Percentiles rank a stretch among this genome's conserved stretches.
Evolutionary conservation across 2,329 filamentous ascomycete species (phyloP).

Genomic region (Phialocephala sp.): DNA sequence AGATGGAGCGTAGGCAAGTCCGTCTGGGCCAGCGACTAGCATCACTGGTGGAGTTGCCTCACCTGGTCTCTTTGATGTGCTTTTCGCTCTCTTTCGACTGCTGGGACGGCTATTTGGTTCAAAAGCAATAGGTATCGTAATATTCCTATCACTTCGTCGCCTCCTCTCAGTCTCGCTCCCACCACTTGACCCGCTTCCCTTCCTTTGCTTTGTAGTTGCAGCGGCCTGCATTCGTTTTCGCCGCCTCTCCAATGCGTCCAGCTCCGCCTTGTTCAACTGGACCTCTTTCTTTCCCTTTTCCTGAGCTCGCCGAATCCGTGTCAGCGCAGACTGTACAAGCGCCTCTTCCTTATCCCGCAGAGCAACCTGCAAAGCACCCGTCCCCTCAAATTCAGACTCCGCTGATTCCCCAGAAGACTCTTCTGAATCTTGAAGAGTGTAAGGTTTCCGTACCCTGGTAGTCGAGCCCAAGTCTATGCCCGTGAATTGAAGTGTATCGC

Average conservation of each 20-base stretch:
- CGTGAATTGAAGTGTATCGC: constrained; percentile 66
- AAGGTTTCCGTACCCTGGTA: constrained; percentile 36
- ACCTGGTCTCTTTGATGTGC: constrained; percentile 44
- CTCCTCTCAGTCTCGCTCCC: constrained; percentile 38
- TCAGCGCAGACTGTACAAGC: constrained; percentile 77
- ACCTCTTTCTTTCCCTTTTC: constrained; percentile 79
- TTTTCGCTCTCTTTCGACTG: constrained; percentile 34
- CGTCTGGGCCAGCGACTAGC: constrained; percentile 54
- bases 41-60: constrained; percentile 49
- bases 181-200: constrained; percentile 34
- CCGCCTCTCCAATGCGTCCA: constrained; percentile 77
- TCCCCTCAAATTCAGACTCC: constrained; percentile 57
- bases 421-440: constrained; percentile 29
- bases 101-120: constrained; percentile 36
- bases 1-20: constrained; percentile 52
- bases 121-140: constrained; percentile 38
- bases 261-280: constrained; percentile 77
- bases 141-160: constrained; percentile 36
- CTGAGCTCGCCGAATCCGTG: constrained; percentile 79
- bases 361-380: constrained; percentile 57
- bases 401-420: constrained; percentile 48
- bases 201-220: constrained; percentile 34
- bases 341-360: constrained; percentile 73
- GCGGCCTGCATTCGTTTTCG: constrained; percentile 58
- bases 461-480: constrained; percentile 60